phyloP scores from a whole-genome alignment of 495 filamentous ascomycete genomes.

The Entonaema liquescens region DNA sequence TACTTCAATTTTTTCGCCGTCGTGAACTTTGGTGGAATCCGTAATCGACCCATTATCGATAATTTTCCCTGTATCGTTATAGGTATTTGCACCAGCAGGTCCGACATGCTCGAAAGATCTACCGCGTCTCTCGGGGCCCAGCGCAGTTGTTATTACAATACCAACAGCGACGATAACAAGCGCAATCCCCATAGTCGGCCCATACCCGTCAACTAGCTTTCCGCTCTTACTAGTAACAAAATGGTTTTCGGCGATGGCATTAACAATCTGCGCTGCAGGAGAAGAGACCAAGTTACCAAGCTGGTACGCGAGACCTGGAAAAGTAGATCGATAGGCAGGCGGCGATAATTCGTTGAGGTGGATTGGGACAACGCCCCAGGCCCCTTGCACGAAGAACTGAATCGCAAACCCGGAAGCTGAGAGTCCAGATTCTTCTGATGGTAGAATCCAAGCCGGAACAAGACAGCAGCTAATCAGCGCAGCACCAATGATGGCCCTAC shows the following conservation, averaged over 20 bases:
- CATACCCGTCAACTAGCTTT: slow-evolving; percentile 68
- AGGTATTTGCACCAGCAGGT: slow-evolving; percentile 63
- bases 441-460: slow-evolving; percentile 78
- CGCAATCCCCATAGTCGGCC: slow-evolving; percentile 72
- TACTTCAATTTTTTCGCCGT: background rate
- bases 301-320: slow-evolving; percentile 75
- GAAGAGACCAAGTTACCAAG: slow-evolving; percentile 80
- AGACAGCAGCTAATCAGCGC: slow-evolving; percentile 65
- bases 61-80: slow-evolving; percentile 31
- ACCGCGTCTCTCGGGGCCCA: slow-evolving; percentile 73
- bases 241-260: slow-evolving; percentile 67
- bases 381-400: slow-evolving; percentile 81
- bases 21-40: slow-evolving; percentile 10
- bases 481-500: slow-evolving; percentile 68
- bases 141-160: slow-evolving; percentile 66
- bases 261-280: slow-evolving; percentile 76
- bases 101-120: slow-evolving; percentile 69
- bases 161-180: slow-evolving; percentile 73
- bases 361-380: slow-evolving; percentile 79
- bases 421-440: slow-evolving; percentile 62
- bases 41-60: slow-evolving; percentile 29
- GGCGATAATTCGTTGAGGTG: slow-evolving; percentile 82
- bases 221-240: slow-evolving; percentile 59
- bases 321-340: slow-evolving; percentile 74
- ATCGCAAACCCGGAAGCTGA: slow-evolving; percentile 76